phyloP scores from a whole-genome alignment of 2,329 filamentous ascomycete genomes.

The Aspergillus pseudoglaucus region DNA sequence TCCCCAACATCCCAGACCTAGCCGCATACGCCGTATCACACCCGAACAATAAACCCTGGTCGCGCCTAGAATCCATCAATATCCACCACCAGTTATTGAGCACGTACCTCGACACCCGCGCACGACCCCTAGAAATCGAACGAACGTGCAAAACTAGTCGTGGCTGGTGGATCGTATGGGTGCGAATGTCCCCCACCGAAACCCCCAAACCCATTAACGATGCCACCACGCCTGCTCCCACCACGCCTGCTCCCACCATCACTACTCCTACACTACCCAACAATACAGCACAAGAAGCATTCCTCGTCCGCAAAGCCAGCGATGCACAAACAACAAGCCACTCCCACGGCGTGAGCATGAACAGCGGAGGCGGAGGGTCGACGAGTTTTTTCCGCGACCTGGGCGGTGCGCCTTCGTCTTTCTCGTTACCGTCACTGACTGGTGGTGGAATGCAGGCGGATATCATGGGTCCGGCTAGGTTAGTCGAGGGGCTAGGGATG shows the following conservation, averaged over 20 bases:
- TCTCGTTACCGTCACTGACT: background rate
- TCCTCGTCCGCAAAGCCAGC: constrained; percentile 41
- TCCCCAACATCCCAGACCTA: constrained; percentile 58
- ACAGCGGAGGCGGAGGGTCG: constrained; percentile 4
- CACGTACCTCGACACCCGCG: constrained; percentile 48
- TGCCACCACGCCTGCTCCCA: background rate
- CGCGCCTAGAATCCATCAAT: constrained; percentile 54
- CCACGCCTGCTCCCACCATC: too few relatives aligned
- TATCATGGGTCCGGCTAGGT: constrained; percentile 28
- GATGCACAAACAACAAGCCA: constrained; percentile 30
- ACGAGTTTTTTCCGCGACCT: constrained; percentile 34
- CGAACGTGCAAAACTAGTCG: constrained; percentile 56
- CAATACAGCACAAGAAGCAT: constrained; percentile 32
- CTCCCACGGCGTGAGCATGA: constrained; percentile 23
- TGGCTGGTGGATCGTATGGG: constrained; percentile 65
- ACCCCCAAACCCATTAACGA: constrained; percentile 4
- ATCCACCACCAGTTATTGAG: constrained; percentile 56
- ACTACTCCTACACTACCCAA: background rate
- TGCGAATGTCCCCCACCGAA: constrained; percentile 40
- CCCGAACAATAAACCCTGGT: constrained; percentile 33
- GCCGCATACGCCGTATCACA: constrained; percentile 23
- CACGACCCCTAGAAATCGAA: constrained; percentile 46
- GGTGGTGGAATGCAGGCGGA: constrained; percentile 1
- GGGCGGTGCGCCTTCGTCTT: constrained; percentile 27
- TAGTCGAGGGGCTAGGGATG: constrained; percentile 41